A percentile compares a stretch with the other conserved stretches of the same genome.
These are phyloP conservation scores for Acer saccharum DNA, from an alignment of 345 rosid genomes.

Conservation along the genomic window DNA sequence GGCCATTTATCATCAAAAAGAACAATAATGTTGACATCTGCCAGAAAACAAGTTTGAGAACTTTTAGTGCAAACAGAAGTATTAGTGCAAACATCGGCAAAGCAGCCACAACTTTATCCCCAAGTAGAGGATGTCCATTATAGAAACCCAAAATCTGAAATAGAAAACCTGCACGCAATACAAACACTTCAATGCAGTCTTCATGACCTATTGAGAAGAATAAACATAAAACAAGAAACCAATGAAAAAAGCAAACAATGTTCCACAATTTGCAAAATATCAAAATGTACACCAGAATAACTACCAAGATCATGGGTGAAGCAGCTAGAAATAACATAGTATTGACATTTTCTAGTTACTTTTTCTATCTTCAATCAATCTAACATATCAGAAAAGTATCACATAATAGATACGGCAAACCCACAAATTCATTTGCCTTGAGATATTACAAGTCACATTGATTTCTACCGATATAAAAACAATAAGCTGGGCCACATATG, in stretches of 20 bases:
- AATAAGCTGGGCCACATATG: too few relatives aligned
- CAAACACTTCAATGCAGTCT: neutral
- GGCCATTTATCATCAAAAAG: too few relatives aligned
- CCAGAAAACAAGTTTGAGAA: too few relatives aligned
- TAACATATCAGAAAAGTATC: too few relatives aligned
- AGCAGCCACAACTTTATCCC: slow-evolving; percentile 95
- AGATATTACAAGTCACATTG: neutral
- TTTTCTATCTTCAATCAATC: too few relatives aligned
- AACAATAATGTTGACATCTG: too few relatives aligned
- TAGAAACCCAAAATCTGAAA: slow-evolving; percentile 85
- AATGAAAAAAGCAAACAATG: neutral
- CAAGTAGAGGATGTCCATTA: slow-evolving; percentile 91
- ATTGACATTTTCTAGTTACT: neutral
- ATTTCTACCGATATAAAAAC: neutral
- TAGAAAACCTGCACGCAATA: slow-evolving; percentile 49
- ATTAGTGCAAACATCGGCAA: slow-evolving; percentile 77
- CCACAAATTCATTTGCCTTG: neutral
- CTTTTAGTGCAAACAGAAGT: too few relatives aligned
- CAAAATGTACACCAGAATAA: neutral
- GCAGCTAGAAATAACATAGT: neutral
- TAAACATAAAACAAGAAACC: neutral
- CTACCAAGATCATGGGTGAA: neutral
- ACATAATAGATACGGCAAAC: neutral
- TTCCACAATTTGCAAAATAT: neutral
- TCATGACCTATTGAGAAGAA: neutral